Conservation (phyloP, 257 asterid genomes). For the Avicennia marina region DNA sequence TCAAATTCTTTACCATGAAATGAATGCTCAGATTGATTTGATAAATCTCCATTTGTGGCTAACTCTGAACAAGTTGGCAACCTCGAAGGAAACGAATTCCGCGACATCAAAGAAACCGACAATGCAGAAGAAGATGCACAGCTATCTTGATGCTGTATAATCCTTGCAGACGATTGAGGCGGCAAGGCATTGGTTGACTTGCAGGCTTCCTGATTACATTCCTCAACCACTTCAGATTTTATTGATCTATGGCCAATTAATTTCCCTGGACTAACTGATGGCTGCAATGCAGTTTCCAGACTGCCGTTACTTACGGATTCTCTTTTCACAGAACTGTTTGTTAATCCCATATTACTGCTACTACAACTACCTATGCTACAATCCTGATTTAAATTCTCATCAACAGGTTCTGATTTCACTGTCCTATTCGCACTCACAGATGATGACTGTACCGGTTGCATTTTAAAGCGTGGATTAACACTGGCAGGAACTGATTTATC, state of each 20-base stretch:
- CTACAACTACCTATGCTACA: constrained; percentile 35
- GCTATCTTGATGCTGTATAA: constrained; percentile 53
- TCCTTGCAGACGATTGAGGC: constrained; percentile 33
- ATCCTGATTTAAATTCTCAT: constrained; percentile 36
- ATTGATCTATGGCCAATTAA: constrained; percentile 33
- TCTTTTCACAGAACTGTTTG: constrained; percentile 36
- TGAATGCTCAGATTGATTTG: constrained; percentile 46
- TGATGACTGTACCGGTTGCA: constrained; percentile 25
- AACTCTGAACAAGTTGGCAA: constrained; percentile 46
- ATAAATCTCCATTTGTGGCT: constrained; percentile 30
- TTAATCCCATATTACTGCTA: constrained; percentile 29
- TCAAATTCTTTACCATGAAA: constrained; percentile 33
- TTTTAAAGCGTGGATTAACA: constrained; percentile 20
- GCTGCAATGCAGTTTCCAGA: constrained; percentile 22
- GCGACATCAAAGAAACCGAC: constrained; percentile 48
- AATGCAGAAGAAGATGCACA: constrained; percentile 50
- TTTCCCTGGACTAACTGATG: constrained; percentile 28
- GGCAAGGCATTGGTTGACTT: constrained; percentile 15
- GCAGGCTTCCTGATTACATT: constrained; percentile 17
- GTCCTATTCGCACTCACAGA: constrained; percentile 20
- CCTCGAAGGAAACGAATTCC: constrained; percentile 28
- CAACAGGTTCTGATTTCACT: constrained; percentile 77
- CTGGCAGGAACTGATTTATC: constrained; percentile 20
- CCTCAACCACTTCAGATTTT: constrained; percentile 52
- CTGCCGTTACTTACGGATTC: constrained; percentile 34